phyloP scores from a whole-genome alignment of 73 alveolate genomes.

The Symbiodinium natans region DNA sequence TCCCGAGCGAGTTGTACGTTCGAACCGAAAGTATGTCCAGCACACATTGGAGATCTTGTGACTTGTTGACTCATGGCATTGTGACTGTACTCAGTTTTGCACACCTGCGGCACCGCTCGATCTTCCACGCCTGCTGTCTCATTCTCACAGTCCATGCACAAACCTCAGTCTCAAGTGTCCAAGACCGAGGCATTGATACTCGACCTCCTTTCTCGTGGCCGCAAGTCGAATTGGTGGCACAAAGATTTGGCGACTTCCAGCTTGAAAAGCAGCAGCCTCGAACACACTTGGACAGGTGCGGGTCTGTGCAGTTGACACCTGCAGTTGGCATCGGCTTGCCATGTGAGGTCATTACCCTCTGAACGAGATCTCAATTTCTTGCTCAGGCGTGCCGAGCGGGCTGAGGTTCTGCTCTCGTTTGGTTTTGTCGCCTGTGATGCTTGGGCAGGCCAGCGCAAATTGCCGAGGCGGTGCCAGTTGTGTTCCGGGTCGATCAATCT shows the following conservation, averaged over 20 bases:
- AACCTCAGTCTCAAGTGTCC: too few relatives aligned
- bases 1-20: too few relatives aligned
- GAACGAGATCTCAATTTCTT: neutral
- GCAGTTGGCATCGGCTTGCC: neutral
- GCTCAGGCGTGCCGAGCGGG: neutral
- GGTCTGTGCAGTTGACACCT: neutral
- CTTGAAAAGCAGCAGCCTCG: neutral
- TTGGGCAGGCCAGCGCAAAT: neutral
- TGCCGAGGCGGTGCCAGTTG: neutral
- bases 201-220: slow-evolving; percentile 14
- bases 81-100: too few relatives aligned
- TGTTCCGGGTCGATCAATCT: neutral
- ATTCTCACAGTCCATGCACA: too few relatives aligned
- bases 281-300: neutral
- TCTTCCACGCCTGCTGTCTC: too few relatives aligned
- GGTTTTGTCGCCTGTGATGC: neutral
- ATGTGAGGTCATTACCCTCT: neutral
- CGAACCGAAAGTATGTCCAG: too few relatives aligned
- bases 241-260: neutral
- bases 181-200: neutral
- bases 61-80: too few relatives aligned
- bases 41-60: too few relatives aligned
- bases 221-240: neutral
- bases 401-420: neutral
- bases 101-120: too few relatives aligned